A percentile compares a stretch with the other conserved stretches of the same genome.
Conservation (phyloP, 2,329 filamentous ascomycete genomes). For the Penicillium sp. region DNA sequence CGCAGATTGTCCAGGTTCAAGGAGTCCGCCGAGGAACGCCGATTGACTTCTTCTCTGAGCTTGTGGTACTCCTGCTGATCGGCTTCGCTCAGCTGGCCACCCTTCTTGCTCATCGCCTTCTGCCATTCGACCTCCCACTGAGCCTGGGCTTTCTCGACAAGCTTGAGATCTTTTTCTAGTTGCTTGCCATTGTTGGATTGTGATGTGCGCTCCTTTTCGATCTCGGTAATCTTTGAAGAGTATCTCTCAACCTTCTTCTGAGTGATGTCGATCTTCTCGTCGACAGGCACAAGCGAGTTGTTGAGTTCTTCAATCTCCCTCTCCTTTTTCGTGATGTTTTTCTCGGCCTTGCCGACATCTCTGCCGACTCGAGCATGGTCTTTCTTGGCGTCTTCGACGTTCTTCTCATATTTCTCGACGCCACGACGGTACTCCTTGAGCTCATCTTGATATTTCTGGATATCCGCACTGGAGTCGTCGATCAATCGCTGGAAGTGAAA, state of each 20-base stretch:
- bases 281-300: conserved; percentile 80
- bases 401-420: conserved; percentile 78
- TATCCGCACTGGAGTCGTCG: conserved; percentile 85
- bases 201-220: conserved; percentile 73
- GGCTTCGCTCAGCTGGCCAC: conserved; percentile 77
- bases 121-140: conserved; percentile 87
- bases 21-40: conserved; percentile 76
- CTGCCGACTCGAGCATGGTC: conserved; percentile 77
- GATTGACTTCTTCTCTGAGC: conserved; percentile 80
- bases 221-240: conserved; percentile 65
- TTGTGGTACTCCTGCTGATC: conserved; percentile 89
- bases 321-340: conserved; percentile 79
- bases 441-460: conserved; percentile 91
- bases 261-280: conserved; percentile 85
- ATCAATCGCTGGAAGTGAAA: conserved; percentile 93
- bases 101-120: conserved; percentile 80
- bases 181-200: conserved; percentile 69
- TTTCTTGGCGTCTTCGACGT: conserved; percentile 75
- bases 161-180: conserved; percentile 74
- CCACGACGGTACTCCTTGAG: conserved; percentile 88
- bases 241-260: conserved; percentile 68
- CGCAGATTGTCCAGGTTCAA: conserved; percentile 81
- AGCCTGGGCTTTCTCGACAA: conserved; percentile 84
- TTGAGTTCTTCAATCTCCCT: conserved; percentile 83
- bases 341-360: conserved; percentile 78